Evolutionary conservation across 345 rosid genomes (phyloP), one percentile per base, ranked within the genome.

Genomic region (Hibiscus syriacus): DNA sequence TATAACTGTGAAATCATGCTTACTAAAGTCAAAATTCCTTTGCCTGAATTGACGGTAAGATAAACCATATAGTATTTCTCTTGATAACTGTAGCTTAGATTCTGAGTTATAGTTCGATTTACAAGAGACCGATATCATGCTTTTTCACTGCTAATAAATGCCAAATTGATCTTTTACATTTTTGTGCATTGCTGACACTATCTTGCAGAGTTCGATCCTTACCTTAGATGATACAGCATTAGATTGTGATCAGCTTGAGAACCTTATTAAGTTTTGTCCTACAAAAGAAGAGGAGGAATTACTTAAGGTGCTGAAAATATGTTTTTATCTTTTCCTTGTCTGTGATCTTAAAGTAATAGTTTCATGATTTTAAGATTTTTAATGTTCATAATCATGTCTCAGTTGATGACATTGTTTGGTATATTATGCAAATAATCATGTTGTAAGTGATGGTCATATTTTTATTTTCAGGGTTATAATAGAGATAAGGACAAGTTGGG

Each of bases 1-100:
- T 93, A 93, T 78, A 93, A 93, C 72, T 90, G 98, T 69, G 98
- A 93, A 78, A 93, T 93, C 71, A 90, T 93, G 98, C 97, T 93
- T 74, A 88, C 98, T 69, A 90, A 88, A 77, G 87, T 90, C 68
- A 90, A 90, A 85, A 81, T 86, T 73, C 97, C 98, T 16, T 73
- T 90, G 75, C 85, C 79, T 73, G 87, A 88, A 49, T 76, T 88
- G 73, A 83, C 80, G 94, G 97, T 90, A 79, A 78, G 88, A 61
- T 54, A 34, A 67, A 55, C 25, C 34, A 27, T 74, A 7, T 57
- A 48, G 46, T 64, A 26, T 25, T 57, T 64, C 61, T 53, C 66
- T 73, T 55, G 55, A 5, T 9, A 29, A 4, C 2, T 5, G 49
- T 49, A 34, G 60, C 53, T 53, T 36, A 67, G 49, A 20, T 48